A percentile compares a stretch with the other conserved stretches of the same genome.
Conservation (phyloP, 192 early-diverging fungal species). For the Entomortierella lignicola region DNA sequence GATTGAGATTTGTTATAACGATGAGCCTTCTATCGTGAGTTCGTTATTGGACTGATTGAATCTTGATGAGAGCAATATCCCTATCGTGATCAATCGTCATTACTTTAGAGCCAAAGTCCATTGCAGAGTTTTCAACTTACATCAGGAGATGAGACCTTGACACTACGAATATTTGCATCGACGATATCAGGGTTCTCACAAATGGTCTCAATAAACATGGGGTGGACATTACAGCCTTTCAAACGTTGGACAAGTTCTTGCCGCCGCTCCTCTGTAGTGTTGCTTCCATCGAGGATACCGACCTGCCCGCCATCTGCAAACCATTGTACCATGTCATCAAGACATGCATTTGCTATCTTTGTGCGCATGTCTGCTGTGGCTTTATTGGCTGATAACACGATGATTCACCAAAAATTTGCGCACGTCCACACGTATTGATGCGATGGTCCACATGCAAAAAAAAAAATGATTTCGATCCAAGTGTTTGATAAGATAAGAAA, state of each 20-base stretch:
- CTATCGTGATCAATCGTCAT: too few relatives aligned
- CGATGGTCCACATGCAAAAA: background rate
- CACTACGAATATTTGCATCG: slow-evolving; percentile 81
- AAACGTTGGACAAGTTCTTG: slow-evolving; percentile 68
- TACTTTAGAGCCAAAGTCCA: background rate
- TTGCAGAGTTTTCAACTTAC: slow-evolving; percentile 38
- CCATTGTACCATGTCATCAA: slow-evolving; percentile 80
- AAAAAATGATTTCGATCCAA: background rate
- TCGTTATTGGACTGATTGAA: background rate
- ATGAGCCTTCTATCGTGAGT: background rate
- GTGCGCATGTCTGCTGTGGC: slow-evolving; percentile 56
- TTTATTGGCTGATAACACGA: slow-evolving; percentile 49
- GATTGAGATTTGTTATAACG: too few relatives aligned
- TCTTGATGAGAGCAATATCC: background rate
- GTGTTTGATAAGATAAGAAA: slow-evolving; percentile 1
- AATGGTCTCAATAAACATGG: slow-evolving; percentile 61
- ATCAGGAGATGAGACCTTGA: slow-evolving; percentile 83
- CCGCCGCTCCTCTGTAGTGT: slow-evolving; percentile 73
- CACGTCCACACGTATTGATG: background rate
- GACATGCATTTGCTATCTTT: slow-evolving; percentile 72
- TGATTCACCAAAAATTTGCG: background rate
- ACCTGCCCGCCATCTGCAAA: slow-evolving; percentile 78
- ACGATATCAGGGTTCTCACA: slow-evolving; percentile 72
- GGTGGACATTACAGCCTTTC: slow-evolving; percentile 65
- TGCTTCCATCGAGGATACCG: slow-evolving; percentile 83